These are phyloP conservation scores for Hemileia vastatrix DNA, from an alignment of 1,284 basidiomycete species.

Conservation along the genomic window DNA sequence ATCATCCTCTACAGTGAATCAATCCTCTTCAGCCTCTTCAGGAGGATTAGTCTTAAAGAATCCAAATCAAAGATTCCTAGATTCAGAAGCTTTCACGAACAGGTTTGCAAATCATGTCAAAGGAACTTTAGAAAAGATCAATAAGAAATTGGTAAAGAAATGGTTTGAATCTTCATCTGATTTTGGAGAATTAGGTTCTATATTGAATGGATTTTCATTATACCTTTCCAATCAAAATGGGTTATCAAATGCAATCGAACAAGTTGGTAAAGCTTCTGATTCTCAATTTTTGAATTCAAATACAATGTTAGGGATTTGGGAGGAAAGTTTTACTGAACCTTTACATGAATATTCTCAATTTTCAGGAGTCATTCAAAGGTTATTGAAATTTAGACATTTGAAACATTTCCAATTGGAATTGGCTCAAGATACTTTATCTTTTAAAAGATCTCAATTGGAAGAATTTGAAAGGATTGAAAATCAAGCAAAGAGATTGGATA, in stretches of 20 bases:
- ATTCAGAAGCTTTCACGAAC: slow-evolving; percentile 42
- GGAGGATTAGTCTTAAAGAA: neutral
- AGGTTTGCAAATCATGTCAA: slow-evolving; percentile 37
- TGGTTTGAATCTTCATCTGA: slow-evolving; percentile 39
- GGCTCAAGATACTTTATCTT: slow-evolving; percentile 37
- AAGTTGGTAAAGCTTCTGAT: neutral
- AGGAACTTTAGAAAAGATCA: slow-evolving; percentile 37
- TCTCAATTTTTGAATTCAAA: neutral
- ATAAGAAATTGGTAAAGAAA: slow-evolving; percentile 35
- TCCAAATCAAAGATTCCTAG: slow-evolving; percentile 39
- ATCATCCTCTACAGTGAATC: neutral
- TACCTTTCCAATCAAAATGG: neutral
- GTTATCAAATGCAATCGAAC: neutral
- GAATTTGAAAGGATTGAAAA: slow-evolving; percentile 39
- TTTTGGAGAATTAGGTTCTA: slow-evolving; percentile 41
- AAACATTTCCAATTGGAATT: slow-evolving; percentile 43
- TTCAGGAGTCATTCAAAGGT: slow-evolving; percentile 36
- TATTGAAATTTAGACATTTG: slow-evolving; percentile 39
- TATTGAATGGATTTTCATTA: slow-evolving; percentile 35
- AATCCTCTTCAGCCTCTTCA: neutral
- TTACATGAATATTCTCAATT: slow-evolving; percentile 42
- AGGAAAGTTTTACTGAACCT: slow-evolving; percentile 39
- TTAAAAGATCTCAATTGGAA: slow-evolving; percentile 37
- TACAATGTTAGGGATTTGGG: slow-evolving; percentile 28
- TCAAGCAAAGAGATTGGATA: slow-evolving; percentile 37